phyloP scores from a whole-genome alignment of 1,284 basidiomycete species.

The Cutaneotrichosporon cutaneum region DNA sequence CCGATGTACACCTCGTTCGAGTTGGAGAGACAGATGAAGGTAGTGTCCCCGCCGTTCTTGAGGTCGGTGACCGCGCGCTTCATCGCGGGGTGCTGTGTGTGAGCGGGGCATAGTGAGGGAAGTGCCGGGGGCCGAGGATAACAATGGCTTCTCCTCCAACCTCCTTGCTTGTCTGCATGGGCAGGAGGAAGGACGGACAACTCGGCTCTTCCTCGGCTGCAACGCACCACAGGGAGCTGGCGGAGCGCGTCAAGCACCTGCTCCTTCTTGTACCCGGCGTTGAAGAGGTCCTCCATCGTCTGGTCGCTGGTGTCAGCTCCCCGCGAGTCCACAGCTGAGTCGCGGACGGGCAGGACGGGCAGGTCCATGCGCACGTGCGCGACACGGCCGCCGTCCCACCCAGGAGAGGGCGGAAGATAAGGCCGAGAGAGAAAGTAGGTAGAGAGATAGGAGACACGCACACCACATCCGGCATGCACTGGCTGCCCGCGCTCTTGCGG shows the following conservation, averaged over 20 bases:
- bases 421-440: too few species aligned
- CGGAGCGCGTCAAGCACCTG: slow-evolving; percentile 76
- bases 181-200: too few species aligned
- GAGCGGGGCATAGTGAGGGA: not conserved
- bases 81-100: slow-evolving; percentile 88
- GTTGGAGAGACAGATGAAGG: slow-evolving; percentile 89
- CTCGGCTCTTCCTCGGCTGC: not conserved
- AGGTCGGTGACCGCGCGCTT: slow-evolving; percentile 76
- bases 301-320: slow-evolving; percentile 60
- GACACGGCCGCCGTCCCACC: too few species aligned
- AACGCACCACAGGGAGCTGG: slow-evolving; percentile 80
- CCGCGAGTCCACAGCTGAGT: not conserved
- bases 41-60: slow-evolving; percentile 65
- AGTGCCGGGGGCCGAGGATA: too few species aligned
- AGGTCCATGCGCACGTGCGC: not conserved
- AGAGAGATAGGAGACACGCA: slow-evolving; percentile 59
- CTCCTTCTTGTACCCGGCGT: slow-evolving; percentile 64
- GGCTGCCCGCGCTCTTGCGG: slow-evolving; percentile 60
- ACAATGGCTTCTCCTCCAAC: not conserved
- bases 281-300: slow-evolving; percentile 68
- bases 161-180: too few species aligned
- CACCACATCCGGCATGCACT: slow-evolving; percentile 92
- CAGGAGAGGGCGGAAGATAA: too few species aligned
- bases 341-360: too few species aligned
- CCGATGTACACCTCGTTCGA: slow-evolving; percentile 89